A percentile compares a stretch with the other conserved stretches of the same genome.
Conservation (phyloP, 805 yeast genomes). For the Zygosaccharomyces siamensis region DNA sequence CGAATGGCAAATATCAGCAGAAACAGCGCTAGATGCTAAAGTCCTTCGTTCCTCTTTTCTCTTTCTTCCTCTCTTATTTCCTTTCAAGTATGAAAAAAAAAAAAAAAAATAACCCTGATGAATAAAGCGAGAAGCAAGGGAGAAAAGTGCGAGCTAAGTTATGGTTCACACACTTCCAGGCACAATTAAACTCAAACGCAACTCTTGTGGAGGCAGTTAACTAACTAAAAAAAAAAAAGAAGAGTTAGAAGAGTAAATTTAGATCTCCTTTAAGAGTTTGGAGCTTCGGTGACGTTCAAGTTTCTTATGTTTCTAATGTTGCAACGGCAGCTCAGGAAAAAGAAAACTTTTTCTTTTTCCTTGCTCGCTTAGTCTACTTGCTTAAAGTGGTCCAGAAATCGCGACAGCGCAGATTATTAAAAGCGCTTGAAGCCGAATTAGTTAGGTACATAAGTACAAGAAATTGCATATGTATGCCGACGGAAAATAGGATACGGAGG, state of each 20-base stretch:
- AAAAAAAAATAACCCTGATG: neutral
- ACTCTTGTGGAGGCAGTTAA: no score
- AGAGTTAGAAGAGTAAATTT: no score
- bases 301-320: neutral
- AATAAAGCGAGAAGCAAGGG: neutral
- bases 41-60: neutral
- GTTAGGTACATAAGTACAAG: no score
- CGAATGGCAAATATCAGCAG: neutral
- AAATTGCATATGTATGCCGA: no score
- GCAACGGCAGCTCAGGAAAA: neutral
- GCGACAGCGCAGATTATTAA: neutral
- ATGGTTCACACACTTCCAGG: no score
- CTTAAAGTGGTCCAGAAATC: neutral
- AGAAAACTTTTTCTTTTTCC: neutral
- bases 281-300: no score
- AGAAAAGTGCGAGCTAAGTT: neutral
- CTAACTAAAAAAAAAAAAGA: no score
- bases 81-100: neutral
- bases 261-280: no score
- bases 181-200: no score
- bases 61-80: conserved; percentile 3
- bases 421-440: no score
- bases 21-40: neutral
- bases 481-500: no score
- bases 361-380: neutral